These are phyloP conservation scores for Hevea brasiliensis DNA, from an alignment of 345 rosid genomes.

Conservation along the genomic window DNA sequence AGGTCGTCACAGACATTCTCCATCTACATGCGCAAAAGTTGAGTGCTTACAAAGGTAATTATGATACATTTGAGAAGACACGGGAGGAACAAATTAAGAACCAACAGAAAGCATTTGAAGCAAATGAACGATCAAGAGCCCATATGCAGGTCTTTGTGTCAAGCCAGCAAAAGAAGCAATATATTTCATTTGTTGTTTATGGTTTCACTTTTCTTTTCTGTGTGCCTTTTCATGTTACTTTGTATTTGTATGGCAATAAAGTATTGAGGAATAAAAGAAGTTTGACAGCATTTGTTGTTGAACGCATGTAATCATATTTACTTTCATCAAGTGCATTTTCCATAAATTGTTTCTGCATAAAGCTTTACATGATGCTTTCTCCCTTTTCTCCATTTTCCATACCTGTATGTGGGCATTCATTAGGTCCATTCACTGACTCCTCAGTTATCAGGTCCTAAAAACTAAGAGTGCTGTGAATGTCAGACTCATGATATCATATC, in stretches of 20 bases:
- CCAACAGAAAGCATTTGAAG: constrained; percentile 87
- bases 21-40: constrained; percentile 87
- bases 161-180: not conserved
- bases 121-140: constrained; percentile 74
- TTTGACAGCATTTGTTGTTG: not conserved
- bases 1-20: constrained; percentile 98
- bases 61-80: constrained; percentile 87
- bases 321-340: not conserved
- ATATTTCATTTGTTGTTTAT: constrained; percentile 4
- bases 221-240: not conserved
- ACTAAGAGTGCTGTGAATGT: not conserved
- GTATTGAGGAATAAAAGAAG: not conserved
- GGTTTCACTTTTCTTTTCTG: not conserved
- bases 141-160: constrained; percentile 83
- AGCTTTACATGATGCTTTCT: not conserved
- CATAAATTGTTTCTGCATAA: not conserved
- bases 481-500: not conserved
- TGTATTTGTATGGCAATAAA: no score
- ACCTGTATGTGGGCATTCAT: not conserved
- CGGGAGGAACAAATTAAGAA: constrained; percentile 83
- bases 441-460: not conserved
- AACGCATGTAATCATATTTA: not conserved
- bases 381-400: not conserved
- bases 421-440: not conserved
- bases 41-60: constrained; percentile 74